Conservation (phyloP, 2,329 filamentous ascomycete species). For the Monosporascus sp. region DNA sequence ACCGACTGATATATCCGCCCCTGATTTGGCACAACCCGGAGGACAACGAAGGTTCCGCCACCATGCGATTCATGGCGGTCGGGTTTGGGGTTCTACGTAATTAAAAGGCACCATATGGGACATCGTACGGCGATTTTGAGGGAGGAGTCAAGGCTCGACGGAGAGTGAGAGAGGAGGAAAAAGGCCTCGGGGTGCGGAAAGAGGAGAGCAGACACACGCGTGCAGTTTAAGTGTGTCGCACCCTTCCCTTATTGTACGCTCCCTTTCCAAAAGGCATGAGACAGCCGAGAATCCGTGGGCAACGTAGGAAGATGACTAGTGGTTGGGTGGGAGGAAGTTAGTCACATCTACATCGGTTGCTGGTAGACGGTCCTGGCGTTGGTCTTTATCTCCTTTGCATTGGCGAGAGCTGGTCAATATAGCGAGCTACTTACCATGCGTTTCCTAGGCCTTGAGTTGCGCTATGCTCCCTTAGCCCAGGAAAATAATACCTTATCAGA, state of each 20-base stretch:
- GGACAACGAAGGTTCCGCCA: not conserved
- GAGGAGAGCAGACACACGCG: not conserved
- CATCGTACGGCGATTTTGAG: too few relatives aligned
- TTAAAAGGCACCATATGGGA: not conserved
- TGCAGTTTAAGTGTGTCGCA: slow-evolving; percentile 46
- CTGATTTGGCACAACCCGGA: not conserved
- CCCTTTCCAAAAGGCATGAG: not conserved
- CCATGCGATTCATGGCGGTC: not conserved
- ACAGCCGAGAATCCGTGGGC: not conserved
- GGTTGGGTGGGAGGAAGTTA: not conserved
- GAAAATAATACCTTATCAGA: too few relatives aligned
- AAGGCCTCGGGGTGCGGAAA: slow-evolving; percentile 14
- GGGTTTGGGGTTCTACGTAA: not conserved
- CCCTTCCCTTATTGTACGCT: slow-evolving; percentile 4
- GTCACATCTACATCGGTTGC: not conserved
- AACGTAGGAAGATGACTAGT: not conserved
- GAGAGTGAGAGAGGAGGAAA: slow-evolving; percentile 7
- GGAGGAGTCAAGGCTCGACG: not conserved
- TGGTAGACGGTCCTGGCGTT: not conserved
- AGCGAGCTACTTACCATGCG: not conserved
- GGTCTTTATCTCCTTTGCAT: not conserved
- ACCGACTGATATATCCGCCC: not conserved
- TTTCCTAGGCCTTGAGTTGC: not conserved
- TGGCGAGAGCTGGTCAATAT: not conserved
- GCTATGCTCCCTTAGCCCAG: not conserved